Evolutionary conservation across 2,329 filamentous ascomycete genomes (phyloP).

Genomic region (Pochonia chlamydosporia): DNA sequence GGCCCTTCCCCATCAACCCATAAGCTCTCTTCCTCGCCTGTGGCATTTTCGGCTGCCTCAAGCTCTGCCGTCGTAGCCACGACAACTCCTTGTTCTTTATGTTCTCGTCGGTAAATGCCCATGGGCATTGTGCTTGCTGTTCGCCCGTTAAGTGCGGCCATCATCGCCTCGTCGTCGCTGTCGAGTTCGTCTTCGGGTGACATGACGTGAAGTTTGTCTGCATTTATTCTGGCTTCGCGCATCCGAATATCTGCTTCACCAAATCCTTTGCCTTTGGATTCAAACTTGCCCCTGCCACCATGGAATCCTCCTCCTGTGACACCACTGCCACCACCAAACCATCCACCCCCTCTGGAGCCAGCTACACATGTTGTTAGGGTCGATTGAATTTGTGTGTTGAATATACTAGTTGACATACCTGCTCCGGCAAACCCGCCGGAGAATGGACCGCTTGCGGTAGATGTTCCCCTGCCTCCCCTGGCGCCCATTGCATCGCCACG

Average conservation of each 20-base stretch:
- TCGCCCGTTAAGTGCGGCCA: constrained; percentile 25
- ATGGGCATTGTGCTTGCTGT: constrained; percentile 40
- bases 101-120: constrained; percentile 49
- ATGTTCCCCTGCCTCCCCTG: constrained; percentile 30
- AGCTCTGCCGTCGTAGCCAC: constrained; percentile 53
- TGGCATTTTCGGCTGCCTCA: constrained; percentile 44
- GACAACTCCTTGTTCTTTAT: constrained; percentile 47
- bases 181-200: constrained; percentile 38
- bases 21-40: constrained; percentile 39
- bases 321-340: constrained; percentile 25
- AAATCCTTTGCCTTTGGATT: constrained; percentile 34
- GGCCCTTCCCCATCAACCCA: constrained; percentile 34
- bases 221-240: constrained; percentile 47
- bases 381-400: not conserved
- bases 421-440: constrained; percentile 24
- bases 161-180: constrained; percentile 38
- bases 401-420: constrained; percentile 7
- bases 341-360: constrained; percentile 18
- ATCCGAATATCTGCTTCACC: constrained; percentile 24
- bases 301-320: constrained; percentile 19
- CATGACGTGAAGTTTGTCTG: constrained; percentile 46
- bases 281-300: constrained; percentile 22
- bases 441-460: constrained; percentile 34
- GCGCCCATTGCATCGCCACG: constrained; percentile 39
- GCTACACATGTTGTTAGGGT: constrained; percentile 11